Evolutionary conservation across 176 grass and related monocot species (phyloP).

Genomic region (Hsuehochloa calcarea): DNA sequence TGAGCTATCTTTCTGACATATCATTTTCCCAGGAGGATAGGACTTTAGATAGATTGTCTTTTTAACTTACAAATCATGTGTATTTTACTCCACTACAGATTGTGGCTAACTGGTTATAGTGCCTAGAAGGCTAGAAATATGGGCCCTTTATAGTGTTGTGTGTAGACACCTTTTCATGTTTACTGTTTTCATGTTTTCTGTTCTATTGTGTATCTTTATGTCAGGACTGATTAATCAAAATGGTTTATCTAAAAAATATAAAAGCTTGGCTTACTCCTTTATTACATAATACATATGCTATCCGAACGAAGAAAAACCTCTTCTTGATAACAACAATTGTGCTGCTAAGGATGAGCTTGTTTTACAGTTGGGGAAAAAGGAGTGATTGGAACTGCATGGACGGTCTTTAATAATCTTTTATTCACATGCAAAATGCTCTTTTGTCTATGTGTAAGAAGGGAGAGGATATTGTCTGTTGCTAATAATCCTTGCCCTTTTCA

Average conservation of each 20-base stretch:
- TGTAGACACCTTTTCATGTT: slow-evolving; percentile 16
- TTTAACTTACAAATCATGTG: slow-evolving; percentile 17
- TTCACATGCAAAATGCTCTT: not conserved
- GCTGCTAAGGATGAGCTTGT: not conserved
- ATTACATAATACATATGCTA: not conserved
- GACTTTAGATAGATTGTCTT: not conserved
- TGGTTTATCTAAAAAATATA: slow-evolving; percentile 4
- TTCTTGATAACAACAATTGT: not conserved
- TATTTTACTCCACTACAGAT: not conserved
- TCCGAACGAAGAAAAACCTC: not conserved
- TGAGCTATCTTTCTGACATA: not conserved
- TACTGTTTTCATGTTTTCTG: not conserved
- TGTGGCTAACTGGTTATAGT: slow-evolving; percentile 13
- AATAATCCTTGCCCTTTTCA: slow-evolving; percentile 2
- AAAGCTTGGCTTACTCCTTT: not conserved
- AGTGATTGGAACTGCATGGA: not conserved
- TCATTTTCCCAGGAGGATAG: not conserved
- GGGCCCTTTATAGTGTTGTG: not conserved
- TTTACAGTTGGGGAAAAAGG: not conserved
- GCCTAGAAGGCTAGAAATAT: not conserved
- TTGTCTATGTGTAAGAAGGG: not conserved
- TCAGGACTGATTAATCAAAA: not conserved
- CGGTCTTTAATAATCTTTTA: not conserved
- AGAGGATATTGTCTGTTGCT: not conserved
- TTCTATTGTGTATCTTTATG: not conserved